Percentiles rank a stretch among this genome's conserved stretches.
These are phyloP conservation scores for Globisporangium emineosum DNA, from an alignment of 352 stramenopile species.

Conservation along the genomic window DNA sequence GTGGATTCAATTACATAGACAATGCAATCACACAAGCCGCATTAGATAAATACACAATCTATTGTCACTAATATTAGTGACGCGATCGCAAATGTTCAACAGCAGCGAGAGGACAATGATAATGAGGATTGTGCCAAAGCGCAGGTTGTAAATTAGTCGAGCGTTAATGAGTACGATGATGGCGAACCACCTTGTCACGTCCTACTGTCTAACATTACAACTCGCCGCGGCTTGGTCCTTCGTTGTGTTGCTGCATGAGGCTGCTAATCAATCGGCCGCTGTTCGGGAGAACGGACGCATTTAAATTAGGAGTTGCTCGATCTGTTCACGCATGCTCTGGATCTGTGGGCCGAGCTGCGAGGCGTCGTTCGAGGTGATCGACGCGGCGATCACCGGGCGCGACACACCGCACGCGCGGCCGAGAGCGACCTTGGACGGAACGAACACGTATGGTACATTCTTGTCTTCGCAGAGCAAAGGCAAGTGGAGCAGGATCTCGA, in stretches of 20 bases:
- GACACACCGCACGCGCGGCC: conserved; percentile 99
- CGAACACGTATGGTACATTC: conserved; percentile 91
- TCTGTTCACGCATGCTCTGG: conserved; percentile 99
- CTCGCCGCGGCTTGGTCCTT: background rate
- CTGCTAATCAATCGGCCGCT: conserved; percentile 14
- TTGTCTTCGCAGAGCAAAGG: conserved; percentile 99
- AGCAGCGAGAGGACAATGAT: background rate
- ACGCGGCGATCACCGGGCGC: conserved; percentile 97
- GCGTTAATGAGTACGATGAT: background rate
- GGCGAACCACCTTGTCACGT: background rate
- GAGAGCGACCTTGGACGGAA: conserved; percentile 97
- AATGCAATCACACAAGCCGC: background rate
- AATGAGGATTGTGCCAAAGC: background rate
- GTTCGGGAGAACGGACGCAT: background rate
- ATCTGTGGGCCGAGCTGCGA: conserved; percentile 99
- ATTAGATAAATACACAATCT: background rate
- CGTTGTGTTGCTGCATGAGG: conserved; percentile 3
- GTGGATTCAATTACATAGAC: background rate
- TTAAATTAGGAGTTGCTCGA: conserved; percentile 99
- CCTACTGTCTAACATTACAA: background rate
- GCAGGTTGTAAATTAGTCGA: conserved; percentile 5
- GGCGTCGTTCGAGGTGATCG: conserved; percentile 99
- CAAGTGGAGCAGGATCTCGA: conserved; percentile 99
- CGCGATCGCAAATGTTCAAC: background rate
- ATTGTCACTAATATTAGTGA: background rate